Conservation (phyloP, 192 early-diverging fungal species). For the Coemansia sp. region DNA sequence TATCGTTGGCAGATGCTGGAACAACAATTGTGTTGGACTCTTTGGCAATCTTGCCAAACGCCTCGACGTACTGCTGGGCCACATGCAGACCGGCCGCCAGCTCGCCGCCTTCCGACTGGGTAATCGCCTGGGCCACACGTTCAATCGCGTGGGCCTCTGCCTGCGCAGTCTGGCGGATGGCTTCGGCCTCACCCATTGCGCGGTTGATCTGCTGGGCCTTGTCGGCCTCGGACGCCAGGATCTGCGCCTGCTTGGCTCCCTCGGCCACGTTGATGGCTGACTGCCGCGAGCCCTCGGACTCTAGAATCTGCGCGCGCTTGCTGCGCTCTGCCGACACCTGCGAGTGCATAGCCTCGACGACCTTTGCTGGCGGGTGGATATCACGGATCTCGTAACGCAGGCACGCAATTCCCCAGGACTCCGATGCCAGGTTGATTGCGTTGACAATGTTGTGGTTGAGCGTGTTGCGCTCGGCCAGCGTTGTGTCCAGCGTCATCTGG, state of each 20-base stretch:
- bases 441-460: constrained; percentile 93
- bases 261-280: constrained; percentile 97
- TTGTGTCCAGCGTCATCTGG: constrained; percentile 94
- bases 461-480: constrained; percentile 88
- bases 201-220: constrained; percentile 87
- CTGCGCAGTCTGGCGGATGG: constrained; percentile 77
- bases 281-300: constrained; percentile 81
- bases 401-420: constrained; percentile 95
- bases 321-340: constrained; percentile 95
- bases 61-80: constrained; percentile 96
- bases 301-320: constrained; percentile 94
- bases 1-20: constrained; percentile 79
- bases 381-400: constrained; percentile 95
- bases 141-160: constrained; percentile 83
- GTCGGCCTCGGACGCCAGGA: constrained; percentile 93
- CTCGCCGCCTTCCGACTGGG: constrained; percentile 60
- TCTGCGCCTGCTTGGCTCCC: constrained; percentile 86
- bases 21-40: constrained; percentile 87
- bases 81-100: constrained; percentile 88
- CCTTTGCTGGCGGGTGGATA: constrained; percentile 92
- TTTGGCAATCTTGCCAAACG: constrained; percentile 90
- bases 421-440: constrained; percentile 89
- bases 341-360: constrained; percentile 96
- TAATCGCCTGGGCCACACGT: constrained; percentile 77
- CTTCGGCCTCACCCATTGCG: constrained; percentile 85